Percentiles rank a stretch among this genome's conserved stretches.
Evolutionary conservation across 441 rosid genomes (phyloP).

Genomic region (Euphorbia schlechtendalii): DNA sequence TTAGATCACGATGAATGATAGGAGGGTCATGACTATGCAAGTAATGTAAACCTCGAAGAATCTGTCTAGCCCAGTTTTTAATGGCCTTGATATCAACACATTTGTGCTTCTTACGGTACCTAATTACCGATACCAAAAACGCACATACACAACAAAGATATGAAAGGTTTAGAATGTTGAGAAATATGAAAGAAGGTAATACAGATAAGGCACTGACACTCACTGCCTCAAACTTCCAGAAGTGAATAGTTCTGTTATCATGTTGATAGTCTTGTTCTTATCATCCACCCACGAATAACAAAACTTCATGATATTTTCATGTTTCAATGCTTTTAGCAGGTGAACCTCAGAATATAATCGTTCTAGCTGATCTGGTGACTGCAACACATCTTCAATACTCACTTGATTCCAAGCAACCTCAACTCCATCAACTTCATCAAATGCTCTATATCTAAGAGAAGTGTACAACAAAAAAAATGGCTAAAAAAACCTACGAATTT

Average conservation of each 20-base stretch:
- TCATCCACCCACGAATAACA: constrained; percentile 73
- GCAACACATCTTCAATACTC: constrained; percentile 52
- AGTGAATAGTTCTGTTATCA: constrained; percentile 73
- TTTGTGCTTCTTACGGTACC: constrained; percentile 68
- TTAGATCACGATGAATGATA: constrained; percentile 69
- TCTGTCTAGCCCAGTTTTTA: constrained; percentile 79
- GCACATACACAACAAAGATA: constrained; percentile 1
- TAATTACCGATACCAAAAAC: not conserved
- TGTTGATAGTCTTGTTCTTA: constrained; percentile 55
- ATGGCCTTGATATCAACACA: constrained; percentile 65
- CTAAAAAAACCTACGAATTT: not conserved
- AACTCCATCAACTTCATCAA: constrained; percentile 67
- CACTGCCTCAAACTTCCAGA: constrained; percentile 71
- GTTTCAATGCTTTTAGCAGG: constrained; percentile 57
- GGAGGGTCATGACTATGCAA: constrained; percentile 61
- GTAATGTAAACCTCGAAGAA: constrained; percentile 63
- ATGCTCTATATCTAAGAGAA: constrained; percentile 55
- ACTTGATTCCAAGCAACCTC: constrained; percentile 87
- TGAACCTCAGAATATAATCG: constrained; percentile 68
- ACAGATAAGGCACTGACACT: constrained; percentile 22
- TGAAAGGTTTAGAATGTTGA: not conserved
- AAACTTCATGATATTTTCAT: constrained; percentile 60
- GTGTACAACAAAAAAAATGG: constrained; percentile 9
- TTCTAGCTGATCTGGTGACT: constrained; percentile 58
- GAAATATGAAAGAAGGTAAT: not conserved